A percentile compares a stretch with the other conserved stretches of the same genome.
Conservation (phyloP, 306 rosid species). For the Alnus rubra region DNA sequence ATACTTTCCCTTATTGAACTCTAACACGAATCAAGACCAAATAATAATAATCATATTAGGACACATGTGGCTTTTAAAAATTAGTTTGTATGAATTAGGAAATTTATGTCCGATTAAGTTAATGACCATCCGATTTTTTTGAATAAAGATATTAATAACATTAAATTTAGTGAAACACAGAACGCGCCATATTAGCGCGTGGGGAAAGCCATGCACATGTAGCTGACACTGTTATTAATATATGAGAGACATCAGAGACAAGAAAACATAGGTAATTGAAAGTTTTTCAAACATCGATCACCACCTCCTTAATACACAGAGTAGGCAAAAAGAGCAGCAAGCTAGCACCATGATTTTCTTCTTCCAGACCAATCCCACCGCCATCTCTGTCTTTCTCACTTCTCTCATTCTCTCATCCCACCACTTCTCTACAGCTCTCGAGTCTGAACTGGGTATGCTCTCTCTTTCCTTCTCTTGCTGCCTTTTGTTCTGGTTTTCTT, state of each 20-base stretch:
- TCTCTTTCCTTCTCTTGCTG: not conserved
- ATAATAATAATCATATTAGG: too few species aligned
- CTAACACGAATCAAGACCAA: too few species aligned
- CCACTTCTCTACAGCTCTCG: constrained; percentile 34
- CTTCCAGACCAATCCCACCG: constrained; percentile 14
- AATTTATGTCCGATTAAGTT: too few species aligned
- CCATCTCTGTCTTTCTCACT: constrained; percentile 26
- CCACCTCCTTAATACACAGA: not conserved
- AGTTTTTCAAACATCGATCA: not conserved
- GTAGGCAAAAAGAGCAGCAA: not conserved
- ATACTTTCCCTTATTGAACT: too few species aligned
- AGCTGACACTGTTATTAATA: too few species aligned
- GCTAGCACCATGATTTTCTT: not conserved
- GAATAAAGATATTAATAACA: too few species aligned
- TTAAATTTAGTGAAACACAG: too few species aligned
- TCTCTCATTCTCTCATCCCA: constrained; percentile 28
- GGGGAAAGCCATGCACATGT: too few species aligned
- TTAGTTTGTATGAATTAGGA: too few species aligned
- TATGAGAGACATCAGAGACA: not conserved
- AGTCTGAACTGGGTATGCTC: constrained; percentile 52
- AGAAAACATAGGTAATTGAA: not conserved
- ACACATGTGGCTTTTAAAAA: too few species aligned
- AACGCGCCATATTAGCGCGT: too few species aligned
- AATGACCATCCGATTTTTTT: too few species aligned
- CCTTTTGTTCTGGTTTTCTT: not conserved